These are phyloP conservation scores for Rhizomucor pusillus DNA, from an alignment of 371 early-diverging fungal species.

Conservation along the genomic window DNA sequence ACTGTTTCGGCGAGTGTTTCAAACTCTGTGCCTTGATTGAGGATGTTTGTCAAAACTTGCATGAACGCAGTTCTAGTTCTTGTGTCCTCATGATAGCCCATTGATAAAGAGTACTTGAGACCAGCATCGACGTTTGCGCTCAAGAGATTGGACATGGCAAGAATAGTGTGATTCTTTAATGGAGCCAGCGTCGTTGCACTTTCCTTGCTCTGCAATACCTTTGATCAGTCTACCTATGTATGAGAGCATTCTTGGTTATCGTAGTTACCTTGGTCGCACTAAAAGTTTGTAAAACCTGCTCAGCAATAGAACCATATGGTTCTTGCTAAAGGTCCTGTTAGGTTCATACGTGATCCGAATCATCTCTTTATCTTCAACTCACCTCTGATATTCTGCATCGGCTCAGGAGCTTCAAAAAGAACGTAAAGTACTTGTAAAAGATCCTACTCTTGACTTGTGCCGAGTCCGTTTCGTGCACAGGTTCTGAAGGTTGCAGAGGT, in stretches of 20 bases:
- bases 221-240: not conserved
- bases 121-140: conserved; percentile 91
- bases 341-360: not conserved
- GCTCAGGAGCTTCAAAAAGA: conserved; percentile 85
- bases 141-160: conserved; percentile 85
- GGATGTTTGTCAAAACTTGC: conserved; percentile 88
- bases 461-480: conserved; percentile 61
- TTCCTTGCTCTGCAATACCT: conserved; percentile 51
- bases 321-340: not conserved
- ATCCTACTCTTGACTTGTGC: conserved; percentile 72
- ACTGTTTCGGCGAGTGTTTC: conserved; percentile 79
- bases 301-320: conserved; percentile 7
- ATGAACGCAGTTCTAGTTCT: conserved; percentile 88
- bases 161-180: conserved; percentile 81
- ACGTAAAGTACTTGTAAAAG: conserved; percentile 86
- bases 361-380: not conserved
- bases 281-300: conserved; percentile 8
- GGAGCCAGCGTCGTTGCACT: conserved; percentile 60
- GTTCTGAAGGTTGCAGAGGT: conserved; percentile 79
- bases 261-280: conserved; percentile 15
- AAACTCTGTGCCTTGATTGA: conserved; percentile 86
- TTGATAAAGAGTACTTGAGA: conserved; percentile 83
- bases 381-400: conserved; percentile 74
- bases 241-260: conserved; percentile 14
- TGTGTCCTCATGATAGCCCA: conserved; percentile 91